A percentile compares a stretch with the other conserved stretches of the same genome.
Conservation (phyloP, 2,329 filamentous ascomycete genomes). For the Scorias spongiosa region DNA sequence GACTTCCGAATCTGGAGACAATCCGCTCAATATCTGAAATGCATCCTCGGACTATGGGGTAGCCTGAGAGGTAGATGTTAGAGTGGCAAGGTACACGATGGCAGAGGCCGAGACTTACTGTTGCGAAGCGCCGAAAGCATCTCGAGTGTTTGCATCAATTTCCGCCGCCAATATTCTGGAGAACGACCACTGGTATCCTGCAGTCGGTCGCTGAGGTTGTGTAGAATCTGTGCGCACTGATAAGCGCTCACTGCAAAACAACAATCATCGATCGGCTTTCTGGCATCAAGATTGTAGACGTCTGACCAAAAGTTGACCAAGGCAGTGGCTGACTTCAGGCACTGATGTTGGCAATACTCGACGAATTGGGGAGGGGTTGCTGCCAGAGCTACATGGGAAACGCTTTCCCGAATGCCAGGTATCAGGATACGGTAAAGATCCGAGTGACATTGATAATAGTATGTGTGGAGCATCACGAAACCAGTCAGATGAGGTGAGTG, state of each 20-base stretch:
- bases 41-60: neutral
- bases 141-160: neutral
- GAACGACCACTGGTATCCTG: neutral
- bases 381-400: neutral
- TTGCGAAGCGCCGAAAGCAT: neutral
- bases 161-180: neutral
- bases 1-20: neutral
- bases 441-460: neutral
- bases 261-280: neutral
- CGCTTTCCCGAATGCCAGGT: neutral
- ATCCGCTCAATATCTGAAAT: neutral
- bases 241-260: neutral
- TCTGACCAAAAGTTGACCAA: neutral
- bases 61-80: neutral
- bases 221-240: neutral
- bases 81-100: neutral
- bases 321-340: neutral
- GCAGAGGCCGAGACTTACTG: neutral
- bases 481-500: neutral
- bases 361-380: neutral
- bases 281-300: neutral
- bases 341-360: neutral
- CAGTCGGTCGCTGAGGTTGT: neutral
- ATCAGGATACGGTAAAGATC: neutral
- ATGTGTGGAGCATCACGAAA: neutral